A percentile compares a stretch with the other conserved stretches of the same genome.
Conservation (phyloP, 2,329 filamentous ascomycete species). For the Aspergillus persii region DNA sequence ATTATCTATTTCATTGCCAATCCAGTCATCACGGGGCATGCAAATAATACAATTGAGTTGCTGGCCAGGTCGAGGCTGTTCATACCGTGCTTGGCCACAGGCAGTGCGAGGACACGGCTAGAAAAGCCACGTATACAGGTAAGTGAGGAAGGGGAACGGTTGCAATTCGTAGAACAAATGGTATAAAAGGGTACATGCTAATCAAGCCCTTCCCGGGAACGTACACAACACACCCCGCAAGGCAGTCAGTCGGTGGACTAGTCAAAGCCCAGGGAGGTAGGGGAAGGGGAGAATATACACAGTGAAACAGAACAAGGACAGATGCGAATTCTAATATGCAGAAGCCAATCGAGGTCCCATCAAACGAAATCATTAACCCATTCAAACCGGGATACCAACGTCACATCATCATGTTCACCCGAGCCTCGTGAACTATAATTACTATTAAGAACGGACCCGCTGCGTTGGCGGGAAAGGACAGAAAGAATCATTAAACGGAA, state of each 20-base stretch:
- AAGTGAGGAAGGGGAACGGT: background rate
- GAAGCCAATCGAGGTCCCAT: background rate
- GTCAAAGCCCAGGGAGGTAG: too few relatives aligned
- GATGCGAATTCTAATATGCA: background rate
- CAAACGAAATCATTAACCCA: constrained; percentile 8
- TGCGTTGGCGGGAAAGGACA: background rate
- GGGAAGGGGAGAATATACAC: background rate
- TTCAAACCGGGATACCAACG: constrained; percentile 7
- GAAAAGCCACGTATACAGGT: background rate
- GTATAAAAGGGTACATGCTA: background rate
- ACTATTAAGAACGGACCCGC: constrained; percentile 10
- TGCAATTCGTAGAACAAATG: background rate
- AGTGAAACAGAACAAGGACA: constrained; percentile 1
- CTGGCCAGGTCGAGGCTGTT: background rate
- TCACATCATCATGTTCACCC: constrained; percentile 13
- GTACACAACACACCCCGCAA: background rate
- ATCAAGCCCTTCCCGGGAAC: background rate
- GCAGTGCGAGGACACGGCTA: background rate
- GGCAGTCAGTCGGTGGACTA: background rate
- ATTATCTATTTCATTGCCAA: background rate
- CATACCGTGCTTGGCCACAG: background rate
- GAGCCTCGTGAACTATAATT: constrained; percentile 22
- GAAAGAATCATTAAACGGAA: background rate
- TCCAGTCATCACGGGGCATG: background rate
- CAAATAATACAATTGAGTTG: background rate